phyloP scores from a whole-genome alignment of 768 basidiomycete genomes.

The Lentinus brumalis region DNA sequence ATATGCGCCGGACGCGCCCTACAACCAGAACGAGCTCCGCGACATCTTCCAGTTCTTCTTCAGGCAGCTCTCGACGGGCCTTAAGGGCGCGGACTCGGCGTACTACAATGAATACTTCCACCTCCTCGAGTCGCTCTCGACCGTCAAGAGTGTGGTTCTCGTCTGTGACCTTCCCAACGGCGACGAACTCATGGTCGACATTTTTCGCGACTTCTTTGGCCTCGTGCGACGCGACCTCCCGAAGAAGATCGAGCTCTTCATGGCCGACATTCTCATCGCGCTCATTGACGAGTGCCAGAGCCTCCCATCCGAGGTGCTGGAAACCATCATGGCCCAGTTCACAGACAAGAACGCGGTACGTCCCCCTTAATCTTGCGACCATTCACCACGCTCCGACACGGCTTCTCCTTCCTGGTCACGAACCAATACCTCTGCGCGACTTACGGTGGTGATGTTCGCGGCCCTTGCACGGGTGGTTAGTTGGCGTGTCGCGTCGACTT shows the following conservation, averaged over 20 bases:
- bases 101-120: conserved; percentile 95
- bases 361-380: conserved; percentile 26
- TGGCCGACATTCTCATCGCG: conserved; percentile 88
- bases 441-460: too few relatives aligned
- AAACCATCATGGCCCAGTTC: conserved; percentile 84
- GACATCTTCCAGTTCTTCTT: conserved; percentile 99
- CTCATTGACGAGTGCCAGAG: conserved; percentile 84
- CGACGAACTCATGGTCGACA: conserved; percentile 80
- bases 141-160: conserved; percentile 92
- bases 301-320: conserved; percentile 78
- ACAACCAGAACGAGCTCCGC: conserved; percentile 83
- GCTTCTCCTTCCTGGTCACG: too few relatives aligned
- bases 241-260: conserved; percentile 82
- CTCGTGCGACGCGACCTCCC: conserved; percentile 73
- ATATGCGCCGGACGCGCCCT: conserved; percentile 97
- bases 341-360: conserved; percentile 73
- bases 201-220: conserved; percentile 83
- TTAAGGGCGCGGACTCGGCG: conserved; percentile 75
- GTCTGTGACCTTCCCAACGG: conserved; percentile 88
- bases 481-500: too few relatives aligned
- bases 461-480: too few relatives aligned
- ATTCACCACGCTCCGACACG: too few relatives aligned
- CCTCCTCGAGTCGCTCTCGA: conserved; percentile 89
- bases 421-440: too few relatives aligned
- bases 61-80: conserved; percentile 72